Conservation (phyloP, 2,329 filamentous ascomycete species). For the Sphaceloma murrayae region DNA sequence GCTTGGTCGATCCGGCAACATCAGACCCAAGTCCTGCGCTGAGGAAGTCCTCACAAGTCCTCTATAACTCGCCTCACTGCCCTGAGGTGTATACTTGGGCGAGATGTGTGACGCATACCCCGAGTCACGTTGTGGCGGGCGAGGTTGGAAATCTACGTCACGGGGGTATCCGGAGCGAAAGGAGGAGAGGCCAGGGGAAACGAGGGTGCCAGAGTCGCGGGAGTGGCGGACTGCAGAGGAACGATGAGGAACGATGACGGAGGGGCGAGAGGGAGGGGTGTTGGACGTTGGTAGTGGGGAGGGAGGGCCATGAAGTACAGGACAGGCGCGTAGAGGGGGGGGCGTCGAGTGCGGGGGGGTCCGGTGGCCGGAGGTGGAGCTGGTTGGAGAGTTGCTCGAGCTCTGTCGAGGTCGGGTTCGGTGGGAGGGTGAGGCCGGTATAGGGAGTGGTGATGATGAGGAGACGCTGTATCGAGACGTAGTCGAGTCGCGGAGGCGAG, state of each 20-base stretch:
- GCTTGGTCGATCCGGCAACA: background rate
- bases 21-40: background rate
- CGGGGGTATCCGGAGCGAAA: too few species aligned
- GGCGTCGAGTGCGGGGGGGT: background rate
- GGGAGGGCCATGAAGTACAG: background rate
- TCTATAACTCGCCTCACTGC: background rate
- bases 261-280: background rate
- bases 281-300: background rate
- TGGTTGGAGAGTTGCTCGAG: background rate
- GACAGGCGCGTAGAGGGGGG: background rate
- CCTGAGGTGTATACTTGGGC: conserved; percentile 2
- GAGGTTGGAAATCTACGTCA: too few species aligned
- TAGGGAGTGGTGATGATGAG: background rate
- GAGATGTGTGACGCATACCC: conserved; percentile 1
- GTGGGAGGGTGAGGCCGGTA: background rate
- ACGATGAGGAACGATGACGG: background rate
- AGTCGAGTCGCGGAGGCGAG: background rate
- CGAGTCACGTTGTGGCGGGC: background rate
- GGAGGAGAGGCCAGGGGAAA: conserved; percentile 1
- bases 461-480: background rate
- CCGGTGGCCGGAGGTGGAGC: too few species aligned
- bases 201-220: too few species aligned
- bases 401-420: background rate
- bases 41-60: background rate
- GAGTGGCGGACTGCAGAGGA: too few species aligned